These are phyloP conservation scores for Ceratobasidium sp. DNA, from an alignment of 1,284 basidiomycete genomes.

Conservation along the genomic window DNA sequence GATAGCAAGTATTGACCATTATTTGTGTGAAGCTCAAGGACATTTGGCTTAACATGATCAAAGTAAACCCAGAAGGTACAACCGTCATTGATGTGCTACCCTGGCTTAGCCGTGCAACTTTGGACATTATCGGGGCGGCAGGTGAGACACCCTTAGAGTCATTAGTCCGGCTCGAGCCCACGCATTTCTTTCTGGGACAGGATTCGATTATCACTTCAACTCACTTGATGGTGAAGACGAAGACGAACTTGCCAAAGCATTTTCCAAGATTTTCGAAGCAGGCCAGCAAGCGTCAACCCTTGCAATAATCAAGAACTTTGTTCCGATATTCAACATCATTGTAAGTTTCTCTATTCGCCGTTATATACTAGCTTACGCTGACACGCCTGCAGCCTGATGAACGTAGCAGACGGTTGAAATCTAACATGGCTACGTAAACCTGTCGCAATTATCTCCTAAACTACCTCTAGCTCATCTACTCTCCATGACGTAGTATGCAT, in stretches of 20 bases:
- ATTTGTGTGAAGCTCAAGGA: slow-evolving; percentile 43
- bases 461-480: neutral
- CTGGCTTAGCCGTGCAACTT: slow-evolving; percentile 58
- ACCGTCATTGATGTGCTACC: slow-evolving; percentile 57
- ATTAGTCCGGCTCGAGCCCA: slow-evolving; percentile 31
- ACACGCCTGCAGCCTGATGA: slow-evolving; percentile 49
- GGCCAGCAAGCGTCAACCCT: neutral
- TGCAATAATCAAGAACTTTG: neutral
- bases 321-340: neutral
- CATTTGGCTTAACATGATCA: slow-evolving; percentile 41
- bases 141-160: slow-evolving; percentile 51
- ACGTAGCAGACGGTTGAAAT: slow-evolving; percentile 37
- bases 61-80: slow-evolving; percentile 1
- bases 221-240: slow-evolving; percentile 41
- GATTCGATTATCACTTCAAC: slow-evolving; percentile 61
- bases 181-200: slow-evolving; percentile 53
- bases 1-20: neutral
- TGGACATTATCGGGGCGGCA: slow-evolving; percentile 61
- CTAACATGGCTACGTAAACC: slow-evolving; percentile 6
- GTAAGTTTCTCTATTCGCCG: neutral
- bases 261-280: slow-evolving; percentile 52
- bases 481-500: slow-evolving; percentile 48
- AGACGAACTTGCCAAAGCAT: slow-evolving; percentile 52
- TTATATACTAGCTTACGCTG: neutral
- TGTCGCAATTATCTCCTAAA: neutral